Percentiles rank a stretch among this genome's conserved stretches.
phyloP scores from a whole-genome alignment of 768 basidiomycete species.

The Hericium rajendrae region DNA sequence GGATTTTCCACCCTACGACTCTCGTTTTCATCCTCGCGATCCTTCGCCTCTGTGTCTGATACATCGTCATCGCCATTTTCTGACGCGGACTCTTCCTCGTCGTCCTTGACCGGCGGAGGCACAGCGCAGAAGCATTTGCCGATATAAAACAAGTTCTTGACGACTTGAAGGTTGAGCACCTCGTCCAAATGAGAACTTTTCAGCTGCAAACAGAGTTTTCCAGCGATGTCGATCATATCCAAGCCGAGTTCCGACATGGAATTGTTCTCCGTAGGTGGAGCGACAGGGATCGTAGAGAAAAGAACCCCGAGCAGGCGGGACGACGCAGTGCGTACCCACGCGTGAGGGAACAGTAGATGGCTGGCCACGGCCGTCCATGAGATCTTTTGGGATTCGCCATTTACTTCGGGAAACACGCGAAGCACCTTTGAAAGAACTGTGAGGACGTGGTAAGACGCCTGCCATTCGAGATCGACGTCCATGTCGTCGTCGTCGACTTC shows the following conservation, averaged over 20 bases:
- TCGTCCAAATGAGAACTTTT: conserved; percentile 75
- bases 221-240: conserved; percentile 53
- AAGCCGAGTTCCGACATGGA: conserved; percentile 28
- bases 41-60: conserved; percentile 18
- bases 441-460: conserved; percentile 73
- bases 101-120: conserved; percentile 17
- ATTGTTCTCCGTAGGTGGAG: conserved; percentile 21
- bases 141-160: conserved; percentile 91
- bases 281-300: conserved; percentile 44
- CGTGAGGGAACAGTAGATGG: conserved; percentile 82
- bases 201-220: conserved; percentile 67
- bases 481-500: conserved; percentile 36
- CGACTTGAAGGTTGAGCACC: conserved; percentile 66
- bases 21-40: conserved; percentile 15
- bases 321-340: conserved; percentile 84
- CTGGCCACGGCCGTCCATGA: conserved; percentile 54
- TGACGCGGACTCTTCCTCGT: conserved; percentile 22
- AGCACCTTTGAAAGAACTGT: conserved; percentile 56
- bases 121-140: conserved; percentile 69
- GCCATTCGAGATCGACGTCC: conserved; percentile 64
- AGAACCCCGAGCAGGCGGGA: conserved; percentile 67
- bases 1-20: conserved; percentile 30
- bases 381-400: conserved; percentile 35
- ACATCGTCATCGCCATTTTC: conserved; percentile 23
- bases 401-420: conserved; percentile 42